Evolutionary conservation across 2,329 filamentous ascomycete genomes (phyloP).

Genomic region (Shiraia sp.): DNA sequence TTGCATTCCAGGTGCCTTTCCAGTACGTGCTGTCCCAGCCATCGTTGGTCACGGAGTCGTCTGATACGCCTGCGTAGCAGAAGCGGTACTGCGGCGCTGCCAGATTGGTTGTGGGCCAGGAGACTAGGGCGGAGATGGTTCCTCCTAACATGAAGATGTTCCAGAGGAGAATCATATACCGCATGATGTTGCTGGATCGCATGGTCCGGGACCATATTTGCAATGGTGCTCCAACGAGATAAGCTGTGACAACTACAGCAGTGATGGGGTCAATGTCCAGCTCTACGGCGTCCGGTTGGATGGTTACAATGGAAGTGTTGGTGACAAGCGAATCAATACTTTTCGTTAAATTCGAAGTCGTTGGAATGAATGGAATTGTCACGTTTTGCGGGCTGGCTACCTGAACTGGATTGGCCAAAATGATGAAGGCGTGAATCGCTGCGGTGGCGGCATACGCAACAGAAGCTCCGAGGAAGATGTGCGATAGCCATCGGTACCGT

Average conservation of each 20-base stretch:
- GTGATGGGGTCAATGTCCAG: constrained; percentile 17
- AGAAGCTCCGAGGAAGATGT: constrained; percentile 6
- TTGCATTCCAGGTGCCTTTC: constrained; percentile 9
- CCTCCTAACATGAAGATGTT: constrained; percentile 12
- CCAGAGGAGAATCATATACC: constrained; percentile 13
- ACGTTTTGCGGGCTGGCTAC: neutral
- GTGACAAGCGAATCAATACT: neutral
- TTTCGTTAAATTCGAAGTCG: neutral
- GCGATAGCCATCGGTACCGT: constrained; percentile 6
- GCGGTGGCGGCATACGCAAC: constrained; percentile 13
- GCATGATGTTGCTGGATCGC: constrained; percentile 10
- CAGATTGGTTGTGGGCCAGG: constrained; percentile 9
- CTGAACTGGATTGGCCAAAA: constrained; percentile 1
- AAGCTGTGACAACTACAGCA: constrained; percentile 12
- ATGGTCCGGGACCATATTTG: constrained; percentile 17
- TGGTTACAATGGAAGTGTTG: neutral
- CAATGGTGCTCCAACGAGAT: constrained; percentile 9
- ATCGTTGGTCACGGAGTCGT: constrained; percentile 6
- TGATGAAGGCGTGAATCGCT: constrained; percentile 13
- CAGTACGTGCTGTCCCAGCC: constrained; percentile 10
- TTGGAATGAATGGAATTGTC: constrained; percentile 1
- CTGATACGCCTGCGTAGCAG: constrained; percentile 7
- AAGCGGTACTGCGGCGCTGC: constrained; percentile 11
- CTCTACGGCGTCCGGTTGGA: constrained; percentile 14
- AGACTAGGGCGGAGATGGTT: constrained; percentile 7